Conservation (phyloP, 805 yeast species). For the Metschnikowia peoriensis region DNA sequence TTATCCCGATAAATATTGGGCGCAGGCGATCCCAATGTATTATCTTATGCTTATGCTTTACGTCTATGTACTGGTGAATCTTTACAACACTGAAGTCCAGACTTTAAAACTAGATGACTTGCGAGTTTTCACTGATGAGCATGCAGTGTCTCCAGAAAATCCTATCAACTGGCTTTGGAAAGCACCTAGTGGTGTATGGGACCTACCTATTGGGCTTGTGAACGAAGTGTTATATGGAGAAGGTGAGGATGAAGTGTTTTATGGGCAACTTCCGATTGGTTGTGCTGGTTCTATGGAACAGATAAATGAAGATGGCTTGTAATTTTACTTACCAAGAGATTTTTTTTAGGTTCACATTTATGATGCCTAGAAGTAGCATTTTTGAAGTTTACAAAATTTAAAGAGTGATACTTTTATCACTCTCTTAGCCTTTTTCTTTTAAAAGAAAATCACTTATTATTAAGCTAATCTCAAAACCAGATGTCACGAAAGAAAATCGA, state of each 20-base stretch:
- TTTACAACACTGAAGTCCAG: constrained; percentile 74
- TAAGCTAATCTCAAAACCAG: too few species aligned
- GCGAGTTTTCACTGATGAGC: constrained; percentile 68
- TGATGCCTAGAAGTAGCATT: too few species aligned
- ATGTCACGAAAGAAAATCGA: too few species aligned
- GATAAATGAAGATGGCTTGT: background rate
- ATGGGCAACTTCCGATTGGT: constrained; percentile 3
- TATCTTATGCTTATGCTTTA: constrained; percentile 70
- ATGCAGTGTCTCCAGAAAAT: constrained; percentile 36
- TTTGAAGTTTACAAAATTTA: too few species aligned
- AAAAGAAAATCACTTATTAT: too few species aligned
- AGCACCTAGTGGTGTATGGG: constrained; percentile 84
- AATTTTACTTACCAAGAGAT: too few species aligned
- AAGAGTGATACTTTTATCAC: too few species aligned
- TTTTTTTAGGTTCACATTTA: too few species aligned
- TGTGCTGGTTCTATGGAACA: background rate
- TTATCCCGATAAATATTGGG: constrained; percentile 93
- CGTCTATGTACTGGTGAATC: constrained; percentile 64
- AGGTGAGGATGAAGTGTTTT: constrained; percentile 1
- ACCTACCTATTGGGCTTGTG: constrained; percentile 70
- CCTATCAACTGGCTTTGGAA: constrained; percentile 43
- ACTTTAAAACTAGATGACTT: constrained; percentile 59
- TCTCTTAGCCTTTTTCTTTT: too few species aligned
- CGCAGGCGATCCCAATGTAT: constrained; percentile 71
- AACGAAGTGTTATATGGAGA: constrained; percentile 57